phyloP scores from a whole-genome alignment of 2,329 filamentous ascomycete species.

The Cytospora chrysosperma region DNA sequence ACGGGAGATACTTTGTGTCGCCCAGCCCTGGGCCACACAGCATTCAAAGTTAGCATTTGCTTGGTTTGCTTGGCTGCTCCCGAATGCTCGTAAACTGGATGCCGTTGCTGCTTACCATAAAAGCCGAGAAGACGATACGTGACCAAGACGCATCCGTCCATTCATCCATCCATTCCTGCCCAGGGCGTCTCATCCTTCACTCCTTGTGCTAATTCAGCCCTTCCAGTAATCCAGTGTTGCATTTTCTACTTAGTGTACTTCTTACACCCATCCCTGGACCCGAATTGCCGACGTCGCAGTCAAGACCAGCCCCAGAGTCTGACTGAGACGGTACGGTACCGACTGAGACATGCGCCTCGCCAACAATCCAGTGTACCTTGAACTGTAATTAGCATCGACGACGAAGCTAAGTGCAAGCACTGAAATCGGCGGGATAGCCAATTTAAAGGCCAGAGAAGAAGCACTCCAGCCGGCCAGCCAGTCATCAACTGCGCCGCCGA shows the following conservation, averaged over 20 bases:
- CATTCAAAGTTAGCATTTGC: slow-evolving; percentile 12
- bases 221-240: neutral
- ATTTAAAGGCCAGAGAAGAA: neutral
- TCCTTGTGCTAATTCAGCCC: neutral
- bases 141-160: neutral
- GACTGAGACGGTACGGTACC: slow-evolving; percentile 6
- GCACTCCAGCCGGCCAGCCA: neutral
- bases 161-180: neutral
- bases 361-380: neutral
- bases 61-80: slow-evolving; percentile 16
- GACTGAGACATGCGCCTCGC: slow-evolving; percentile 2
- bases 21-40: neutral
- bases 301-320: slow-evolving; percentile 4
- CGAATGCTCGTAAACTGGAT: neutral
- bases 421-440: neutral
- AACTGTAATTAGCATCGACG: neutral
- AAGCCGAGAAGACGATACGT: neutral
- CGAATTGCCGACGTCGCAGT: neutral
- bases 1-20: neutral
- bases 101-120: neutral
- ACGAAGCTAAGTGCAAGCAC: slow-evolving; percentile 2
- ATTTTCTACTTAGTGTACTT: too few species aligned
- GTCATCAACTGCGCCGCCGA: neutral
- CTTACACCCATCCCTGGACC: neutral
- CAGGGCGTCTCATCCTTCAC: neutral